Evolutionary conservation across 768 basidiomycete species (phyloP).

Genomic region (Amylocystis lapponica): DNA sequence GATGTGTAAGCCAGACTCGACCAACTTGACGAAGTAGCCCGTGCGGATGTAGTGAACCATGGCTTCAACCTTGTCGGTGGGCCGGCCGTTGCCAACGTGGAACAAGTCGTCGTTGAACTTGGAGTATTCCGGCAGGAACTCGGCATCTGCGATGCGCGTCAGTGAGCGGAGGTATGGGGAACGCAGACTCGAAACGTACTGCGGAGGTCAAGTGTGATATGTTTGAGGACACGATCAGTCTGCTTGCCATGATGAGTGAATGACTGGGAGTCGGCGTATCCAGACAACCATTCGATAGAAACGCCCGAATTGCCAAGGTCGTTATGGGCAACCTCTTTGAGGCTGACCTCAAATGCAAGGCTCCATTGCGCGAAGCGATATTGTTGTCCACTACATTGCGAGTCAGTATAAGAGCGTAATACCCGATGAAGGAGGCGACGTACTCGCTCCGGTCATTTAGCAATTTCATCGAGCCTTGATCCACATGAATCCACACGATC

Average conservation of each 20-base stretch:
- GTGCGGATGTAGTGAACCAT: constrained; percentile 16
- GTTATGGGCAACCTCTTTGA: constrained; percentile 13
- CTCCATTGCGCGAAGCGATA: constrained; percentile 10
- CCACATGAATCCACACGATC: constrained; percentile 15
- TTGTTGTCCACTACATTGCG: background rate
- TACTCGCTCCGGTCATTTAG: constrained; percentile 7
- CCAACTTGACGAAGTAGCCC: constrained; percentile 16
- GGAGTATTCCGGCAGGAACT: constrained; percentile 19
- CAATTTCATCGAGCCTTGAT: constrained; percentile 7
- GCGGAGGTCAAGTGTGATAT: constrained; percentile 18
- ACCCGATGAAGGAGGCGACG: background rate
- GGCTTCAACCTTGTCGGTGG: constrained; percentile 15
- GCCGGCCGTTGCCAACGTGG: constrained; percentile 7
- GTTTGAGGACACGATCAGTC: constrained; percentile 13
- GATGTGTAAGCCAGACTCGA: constrained; percentile 14
- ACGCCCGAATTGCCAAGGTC: constrained; percentile 1
- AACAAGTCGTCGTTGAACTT: constrained; percentile 16
- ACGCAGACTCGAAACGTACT: constrained; percentile 7
- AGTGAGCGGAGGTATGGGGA: background rate
- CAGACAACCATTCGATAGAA: too few species aligned
- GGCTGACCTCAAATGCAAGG: constrained; percentile 23
- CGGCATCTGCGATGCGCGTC: constrained; percentile 8
- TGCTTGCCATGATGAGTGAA: constrained; percentile 11
- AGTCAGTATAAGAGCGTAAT: background rate
- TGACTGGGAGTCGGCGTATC: constrained; percentile 3